A percentile compares a stretch with the other conserved stretches of the same genome.
phyloP scores from a whole-genome alignment of 2,329 filamentous ascomycete genomes.

The Penicillium italicum region DNA sequence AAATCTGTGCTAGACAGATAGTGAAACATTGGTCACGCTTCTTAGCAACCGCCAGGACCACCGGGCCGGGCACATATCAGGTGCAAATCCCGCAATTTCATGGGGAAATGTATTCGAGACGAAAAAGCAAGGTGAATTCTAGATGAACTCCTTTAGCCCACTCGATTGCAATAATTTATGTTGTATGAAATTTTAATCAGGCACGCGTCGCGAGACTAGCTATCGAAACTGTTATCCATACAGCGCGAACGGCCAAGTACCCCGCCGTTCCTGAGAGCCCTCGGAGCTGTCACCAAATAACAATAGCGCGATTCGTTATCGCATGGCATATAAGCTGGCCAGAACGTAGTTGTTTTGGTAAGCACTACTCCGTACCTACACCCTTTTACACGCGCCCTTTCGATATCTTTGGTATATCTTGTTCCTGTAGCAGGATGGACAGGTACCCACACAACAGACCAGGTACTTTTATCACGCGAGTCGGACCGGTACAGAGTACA shows the following conservation, averaged over 20 bases:
- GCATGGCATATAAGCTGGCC: neutral
- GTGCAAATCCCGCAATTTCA: constrained; percentile 20
- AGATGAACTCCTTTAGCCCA: neutral
- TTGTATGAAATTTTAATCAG: constrained; percentile 6
- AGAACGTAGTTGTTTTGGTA: neutral
- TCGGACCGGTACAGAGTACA: neutral
- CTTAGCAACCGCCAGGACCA: constrained; percentile 25
- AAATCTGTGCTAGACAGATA: constrained; percentile 15
- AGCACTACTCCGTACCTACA: neutral
- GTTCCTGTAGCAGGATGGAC: constrained; percentile 8
- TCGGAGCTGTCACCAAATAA: constrained; percentile 5
- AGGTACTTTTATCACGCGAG: constrained; percentile 4
- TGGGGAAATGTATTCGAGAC: neutral
- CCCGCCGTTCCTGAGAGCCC: constrained; percentile 9
- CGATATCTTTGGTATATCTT: neutral
- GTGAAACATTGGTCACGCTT: constrained; percentile 24
- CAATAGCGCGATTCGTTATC: constrained; percentile 15
- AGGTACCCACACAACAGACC: constrained; percentile 3
- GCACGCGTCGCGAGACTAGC: constrained; percentile 4
- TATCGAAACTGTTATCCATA: neutral
- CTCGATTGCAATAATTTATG: too few species aligned
- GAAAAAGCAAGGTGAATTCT: constrained; percentile 6
- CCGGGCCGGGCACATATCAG: constrained; percentile 26
- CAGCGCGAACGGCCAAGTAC: constrained; percentile 3
- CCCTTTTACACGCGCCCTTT: neutral